These are phyloP conservation scores for Phallus indusiatus DNA, from an alignment of 768 basidiomycete genomes.

Conservation along the genomic window DNA sequence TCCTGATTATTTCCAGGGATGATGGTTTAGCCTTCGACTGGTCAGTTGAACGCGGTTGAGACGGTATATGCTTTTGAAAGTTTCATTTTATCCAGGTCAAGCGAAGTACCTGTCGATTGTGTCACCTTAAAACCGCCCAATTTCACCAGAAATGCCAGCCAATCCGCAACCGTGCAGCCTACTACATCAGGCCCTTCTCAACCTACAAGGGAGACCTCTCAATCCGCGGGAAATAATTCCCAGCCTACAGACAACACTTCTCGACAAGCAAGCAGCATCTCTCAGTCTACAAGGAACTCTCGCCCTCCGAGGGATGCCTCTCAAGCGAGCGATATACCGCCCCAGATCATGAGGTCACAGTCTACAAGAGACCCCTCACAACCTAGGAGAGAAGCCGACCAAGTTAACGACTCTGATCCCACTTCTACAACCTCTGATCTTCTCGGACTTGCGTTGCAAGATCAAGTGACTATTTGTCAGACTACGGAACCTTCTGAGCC, in stretches of 20 bases:
- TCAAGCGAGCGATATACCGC: too few relatives aligned
- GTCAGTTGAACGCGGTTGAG: neutral
- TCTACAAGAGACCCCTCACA: too few relatives aligned
- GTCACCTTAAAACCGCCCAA: conserved; percentile 8
- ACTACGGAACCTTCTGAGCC: neutral
- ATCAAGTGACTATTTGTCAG: neutral
- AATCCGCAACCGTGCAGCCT: conserved; percentile 17
- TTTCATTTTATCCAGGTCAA: neutral
- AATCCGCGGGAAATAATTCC: too few relatives aligned
- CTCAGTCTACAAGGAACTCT: too few relatives aligned
- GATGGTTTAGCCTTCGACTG: conserved; percentile 8
- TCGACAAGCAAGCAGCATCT: conserved; percentile 16
- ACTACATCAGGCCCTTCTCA: too few relatives aligned
- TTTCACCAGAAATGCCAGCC: conserved; percentile 20
- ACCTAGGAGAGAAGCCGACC: too few relatives aligned
- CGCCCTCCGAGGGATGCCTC: too few relatives aligned
- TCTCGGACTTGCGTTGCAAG: conserved; percentile 7
- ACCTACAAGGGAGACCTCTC: too few relatives aligned
- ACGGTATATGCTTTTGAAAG: neutral
- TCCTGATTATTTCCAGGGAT: neutral
- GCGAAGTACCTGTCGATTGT: neutral
- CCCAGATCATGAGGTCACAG: too few relatives aligned
- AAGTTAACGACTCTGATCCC: neutral
- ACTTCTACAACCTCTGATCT: neutral
- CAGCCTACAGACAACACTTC: conserved; percentile 31